Evolutionary conservation across 352 stramenopile species (phyloP).

Genomic region (Phytophthora macrochlamydospora): DNA sequence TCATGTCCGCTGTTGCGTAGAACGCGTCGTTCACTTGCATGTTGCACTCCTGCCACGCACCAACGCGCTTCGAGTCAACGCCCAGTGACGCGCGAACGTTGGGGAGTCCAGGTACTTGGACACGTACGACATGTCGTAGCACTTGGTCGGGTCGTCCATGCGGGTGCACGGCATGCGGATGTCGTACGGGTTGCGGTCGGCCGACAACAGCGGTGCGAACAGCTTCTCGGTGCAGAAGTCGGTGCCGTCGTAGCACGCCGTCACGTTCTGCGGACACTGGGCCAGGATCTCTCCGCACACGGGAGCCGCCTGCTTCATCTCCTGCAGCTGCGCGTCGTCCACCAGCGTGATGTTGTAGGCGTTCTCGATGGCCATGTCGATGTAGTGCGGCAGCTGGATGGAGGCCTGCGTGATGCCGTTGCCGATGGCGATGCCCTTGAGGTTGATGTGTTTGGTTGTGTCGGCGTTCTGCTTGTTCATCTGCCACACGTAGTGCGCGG

Average conservation of each 20-base stretch:
- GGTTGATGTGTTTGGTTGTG: conserved; percentile 35
- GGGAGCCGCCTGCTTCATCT: conserved; percentile 39
- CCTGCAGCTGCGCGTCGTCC: conserved; percentile 25
- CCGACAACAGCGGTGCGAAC: conserved; percentile 39
- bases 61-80: conserved; percentile 38
- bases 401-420: conserved; percentile 60
- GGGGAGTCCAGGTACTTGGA: conserved; percentile 72
- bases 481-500: conserved; percentile 45
- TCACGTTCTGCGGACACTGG: conserved; percentile 38
- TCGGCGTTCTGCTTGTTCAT: conserved; percentile 36
- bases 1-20: conserved; percentile 72
- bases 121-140: conserved; percentile 58
- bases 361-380: conserved; percentile 67
- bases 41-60: conserved; percentile 91
- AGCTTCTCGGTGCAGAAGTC: conserved; percentile 63
- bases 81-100: conserved; percentile 38
- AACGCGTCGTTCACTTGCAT: conserved; percentile 90
- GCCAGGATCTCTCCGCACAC: conserved; percentile 27
- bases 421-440: conserved; percentile 57
- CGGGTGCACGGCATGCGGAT: conserved; percentile 47
- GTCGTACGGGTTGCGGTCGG: conserved; percentile 52
- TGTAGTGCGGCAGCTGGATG: conserved; percentile 41
- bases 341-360: conserved; percentile 66
- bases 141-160: conserved; percentile 28
- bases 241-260: conserved; percentile 42